phyloP scores from a whole-genome alignment of 257 asterid genomes.

The Solanum phureja region DNA sequence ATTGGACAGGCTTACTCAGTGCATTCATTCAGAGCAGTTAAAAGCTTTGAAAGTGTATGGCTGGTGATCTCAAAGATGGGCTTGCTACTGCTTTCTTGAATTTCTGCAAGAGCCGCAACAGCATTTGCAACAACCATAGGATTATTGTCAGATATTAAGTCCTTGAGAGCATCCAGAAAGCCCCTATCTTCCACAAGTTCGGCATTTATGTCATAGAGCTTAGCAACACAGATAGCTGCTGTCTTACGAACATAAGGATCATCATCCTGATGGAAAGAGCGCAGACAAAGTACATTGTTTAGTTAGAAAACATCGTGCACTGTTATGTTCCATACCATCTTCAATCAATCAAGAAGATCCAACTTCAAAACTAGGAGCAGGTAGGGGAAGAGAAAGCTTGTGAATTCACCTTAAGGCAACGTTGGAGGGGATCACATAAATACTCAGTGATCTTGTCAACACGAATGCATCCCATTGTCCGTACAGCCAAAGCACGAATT shows the following conservation, averaged over 20 bases:
- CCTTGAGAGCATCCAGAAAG: slow-evolving; percentile 94
- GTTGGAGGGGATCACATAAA: slow-evolving; percentile 94
- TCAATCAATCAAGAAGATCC: background rate
- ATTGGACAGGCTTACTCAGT: slow-evolving; percentile 63
- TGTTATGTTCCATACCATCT: background rate
- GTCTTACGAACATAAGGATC: slow-evolving; percentile 99
- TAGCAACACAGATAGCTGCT: slow-evolving; percentile 99
- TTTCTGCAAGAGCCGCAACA: slow-evolving; percentile 97
- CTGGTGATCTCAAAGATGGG: slow-evolving; percentile 95
- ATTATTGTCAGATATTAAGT: slow-evolving; percentile 95
- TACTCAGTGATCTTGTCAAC: slow-evolving; percentile 98
- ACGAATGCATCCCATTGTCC: slow-evolving; percentile 99
- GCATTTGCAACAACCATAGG: slow-evolving; percentile 99
- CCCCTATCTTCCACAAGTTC: slow-evolving; percentile 99
- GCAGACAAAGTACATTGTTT: slow-evolving; percentile 10
- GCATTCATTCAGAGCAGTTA: slow-evolving; percentile 98
- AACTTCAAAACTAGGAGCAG: slow-evolving; percentile 1
- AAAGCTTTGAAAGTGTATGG: slow-evolving; percentile 93
- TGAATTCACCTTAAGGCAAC: slow-evolving; percentile 79
- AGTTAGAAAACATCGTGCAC: background rate
- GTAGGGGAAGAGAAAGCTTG: background rate
- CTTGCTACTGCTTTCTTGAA: slow-evolving; percentile 82
- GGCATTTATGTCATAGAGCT: slow-evolving; percentile 95
- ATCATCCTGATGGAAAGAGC: slow-evolving; percentile 63
- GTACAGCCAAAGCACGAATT: slow-evolving; percentile 97